Evolutionary conservation across 2,329 filamentous ascomycete genomes (phyloP).

Genomic region (Hypoxylon sp.): DNA sequence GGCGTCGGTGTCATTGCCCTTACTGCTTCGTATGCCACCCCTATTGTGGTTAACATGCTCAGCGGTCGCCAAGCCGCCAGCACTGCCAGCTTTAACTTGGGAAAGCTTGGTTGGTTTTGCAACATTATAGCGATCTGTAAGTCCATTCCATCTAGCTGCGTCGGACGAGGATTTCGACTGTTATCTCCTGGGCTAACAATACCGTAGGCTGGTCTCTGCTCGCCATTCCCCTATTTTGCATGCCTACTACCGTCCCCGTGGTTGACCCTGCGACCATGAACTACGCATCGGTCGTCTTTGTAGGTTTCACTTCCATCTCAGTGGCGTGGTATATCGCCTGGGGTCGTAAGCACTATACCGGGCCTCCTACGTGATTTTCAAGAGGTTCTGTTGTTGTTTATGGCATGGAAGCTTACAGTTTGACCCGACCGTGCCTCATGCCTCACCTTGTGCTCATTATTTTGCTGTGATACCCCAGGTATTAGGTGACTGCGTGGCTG

Average conservation of each 20-base stretch:
- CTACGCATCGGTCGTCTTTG: conserved; percentile 79
- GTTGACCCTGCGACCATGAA: conserved; percentile 67
- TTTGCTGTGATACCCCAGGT: conserved; percentile 23
- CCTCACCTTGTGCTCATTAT: conserved; percentile 4
- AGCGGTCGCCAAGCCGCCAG: conserved; percentile 67
- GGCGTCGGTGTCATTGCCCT: conserved; percentile 75
- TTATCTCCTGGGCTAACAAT: conserved; percentile 41
- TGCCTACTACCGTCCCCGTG: conserved; percentile 71
- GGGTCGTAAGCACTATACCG: conserved; percentile 74
- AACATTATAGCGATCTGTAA: conserved; percentile 72
- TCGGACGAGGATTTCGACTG: conserved; percentile 1
- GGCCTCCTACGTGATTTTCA: conserved; percentile 57
- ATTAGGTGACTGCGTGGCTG: conserved; percentile 4
- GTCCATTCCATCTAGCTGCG: conserved; percentile 40
- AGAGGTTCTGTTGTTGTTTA: not conserved
- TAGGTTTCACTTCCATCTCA: conserved; percentile 69
- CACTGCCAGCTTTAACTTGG: conserved; percentile 67
- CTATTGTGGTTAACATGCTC: conserved; percentile 70
- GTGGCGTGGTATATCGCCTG: conserved; percentile 73
- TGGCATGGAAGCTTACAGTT: too few species aligned
- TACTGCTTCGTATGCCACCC: conserved; percentile 73
- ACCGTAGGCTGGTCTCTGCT: conserved; percentile 69
- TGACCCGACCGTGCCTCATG: not conserved
- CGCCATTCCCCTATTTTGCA: conserved; percentile 77
- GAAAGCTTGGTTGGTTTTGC: conserved; percentile 65